phyloP scores from a whole-genome alignment of 805 yeast genomes.

The Candida coleopterorum region DNA sequence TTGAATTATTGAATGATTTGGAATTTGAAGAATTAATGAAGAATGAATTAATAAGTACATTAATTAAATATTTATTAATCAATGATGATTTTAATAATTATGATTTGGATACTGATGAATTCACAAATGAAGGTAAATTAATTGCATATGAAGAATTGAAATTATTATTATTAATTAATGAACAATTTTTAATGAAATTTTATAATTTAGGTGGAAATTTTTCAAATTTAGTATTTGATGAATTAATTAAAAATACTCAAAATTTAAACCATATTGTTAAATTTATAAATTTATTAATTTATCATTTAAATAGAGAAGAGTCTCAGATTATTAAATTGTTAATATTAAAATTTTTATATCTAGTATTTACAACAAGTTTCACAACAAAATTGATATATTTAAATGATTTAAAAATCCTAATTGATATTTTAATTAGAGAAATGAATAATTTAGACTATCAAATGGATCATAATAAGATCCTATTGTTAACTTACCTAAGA shows the following conservation, averaged over 20 bases:
- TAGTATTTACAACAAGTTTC: slow-evolving; percentile 61
- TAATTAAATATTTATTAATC: slow-evolving; percentile 25
- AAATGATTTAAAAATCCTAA: slow-evolving; percentile 79
- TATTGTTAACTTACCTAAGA: slow-evolving; percentile 51
- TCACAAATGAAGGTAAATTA: slow-evolving; percentile 52
- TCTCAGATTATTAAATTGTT: slow-evolving; percentile 71
- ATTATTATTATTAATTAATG: slow-evolving; percentile 71
- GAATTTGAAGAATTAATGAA: slow-evolving; percentile 29
- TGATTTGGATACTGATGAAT: slow-evolving; percentile 27
- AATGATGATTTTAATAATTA: slow-evolving; percentile 33
- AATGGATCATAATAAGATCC: slow-evolving; percentile 43
- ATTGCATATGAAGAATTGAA: slow-evolving; percentile 60
- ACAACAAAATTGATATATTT: slow-evolving; percentile 70
- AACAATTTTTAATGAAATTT: slow-evolving; percentile 74
- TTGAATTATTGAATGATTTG: slow-evolving; percentile 27
- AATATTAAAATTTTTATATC: slow-evolving; percentile 71
- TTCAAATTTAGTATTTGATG: slow-evolving; percentile 51
- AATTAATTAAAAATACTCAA: slow-evolving; percentile 37
- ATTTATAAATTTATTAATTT: slow-evolving; percentile 54
- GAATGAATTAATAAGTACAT: slow-evolving; percentile 23
- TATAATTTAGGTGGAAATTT: slow-evolving; percentile 16
- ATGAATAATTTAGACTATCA: slow-evolving; percentile 56
- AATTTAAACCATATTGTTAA: slow-evolving; percentile 46
- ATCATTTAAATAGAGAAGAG: slow-evolving; percentile 68
- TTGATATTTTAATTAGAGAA: slow-evolving; percentile 80